These are phyloP conservation scores for Aspergillus piperis DNA, from an alignment of 2,329 filamentous ascomycete genomes.

Conservation along the genomic window DNA sequence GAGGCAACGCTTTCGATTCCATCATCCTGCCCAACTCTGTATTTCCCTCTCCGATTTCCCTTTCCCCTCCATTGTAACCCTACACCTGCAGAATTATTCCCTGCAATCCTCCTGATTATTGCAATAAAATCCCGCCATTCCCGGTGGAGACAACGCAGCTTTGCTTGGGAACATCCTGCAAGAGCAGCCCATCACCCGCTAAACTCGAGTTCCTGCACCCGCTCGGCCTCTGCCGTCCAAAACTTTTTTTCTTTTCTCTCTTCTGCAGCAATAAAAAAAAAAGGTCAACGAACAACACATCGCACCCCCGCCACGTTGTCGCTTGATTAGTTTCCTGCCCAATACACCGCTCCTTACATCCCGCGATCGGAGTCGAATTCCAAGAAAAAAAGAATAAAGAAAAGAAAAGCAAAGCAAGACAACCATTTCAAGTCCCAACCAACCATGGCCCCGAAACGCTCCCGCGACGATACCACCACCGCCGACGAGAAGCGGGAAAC, in stretches of 20 bases:
- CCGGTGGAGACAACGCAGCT: conserved; percentile 5
- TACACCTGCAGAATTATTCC: not conserved
- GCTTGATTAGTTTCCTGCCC: conserved; percentile 11
- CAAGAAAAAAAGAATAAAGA: not conserved
- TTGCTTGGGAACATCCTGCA: no score
- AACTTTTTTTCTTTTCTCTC: not conserved
- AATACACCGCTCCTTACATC: conserved; percentile 9
- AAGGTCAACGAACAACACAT: not conserved
- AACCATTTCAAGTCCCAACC: not conserved
- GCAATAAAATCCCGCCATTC: not conserved
- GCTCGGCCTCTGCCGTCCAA: not conserved
- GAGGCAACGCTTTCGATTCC: not conserved
- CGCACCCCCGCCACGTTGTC: conserved; percentile 5
- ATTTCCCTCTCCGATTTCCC: no score
- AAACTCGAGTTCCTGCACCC: not conserved
- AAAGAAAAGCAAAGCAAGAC: not conserved
- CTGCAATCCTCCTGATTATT: not conserved
- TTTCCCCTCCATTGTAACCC: no score
- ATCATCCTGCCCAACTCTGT: not conserved
- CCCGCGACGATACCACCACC: conserved; percentile 47
- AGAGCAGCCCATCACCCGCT: not conserved
- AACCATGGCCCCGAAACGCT: conserved; percentile 62
- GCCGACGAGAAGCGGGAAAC: conserved; percentile 50
- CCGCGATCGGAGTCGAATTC: not conserved
- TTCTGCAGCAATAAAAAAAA: not conserved